Evolutionary conservation across 371 early-diverging fungal genomes (phyloP).

Genomic region (Thermomucor indicae-seudaticae): DNA sequence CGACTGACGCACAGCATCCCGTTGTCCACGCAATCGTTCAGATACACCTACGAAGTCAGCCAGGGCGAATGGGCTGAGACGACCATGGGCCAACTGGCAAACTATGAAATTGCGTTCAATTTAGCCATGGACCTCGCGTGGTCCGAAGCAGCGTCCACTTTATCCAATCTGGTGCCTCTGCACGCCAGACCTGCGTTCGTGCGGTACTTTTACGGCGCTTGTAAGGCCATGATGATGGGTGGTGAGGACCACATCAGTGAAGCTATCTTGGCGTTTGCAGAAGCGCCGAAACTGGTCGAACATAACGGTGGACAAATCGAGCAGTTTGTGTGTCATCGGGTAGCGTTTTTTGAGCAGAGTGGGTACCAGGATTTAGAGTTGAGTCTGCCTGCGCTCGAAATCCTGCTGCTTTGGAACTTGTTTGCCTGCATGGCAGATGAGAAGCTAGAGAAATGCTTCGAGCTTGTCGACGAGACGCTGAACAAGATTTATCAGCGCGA

Average conservation of each 20-base stretch:
- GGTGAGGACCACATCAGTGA: conserved; percentile 49
- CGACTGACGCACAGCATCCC: conserved; percentile 45
- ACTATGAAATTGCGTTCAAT: conserved; percentile 59
- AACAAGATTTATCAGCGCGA: conserved; percentile 40
- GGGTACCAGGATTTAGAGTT: conserved; percentile 55
- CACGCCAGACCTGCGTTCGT: conserved; percentile 54
- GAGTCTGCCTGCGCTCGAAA: conserved; percentile 52
- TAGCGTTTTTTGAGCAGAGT: conserved; percentile 49
- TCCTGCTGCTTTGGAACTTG: conserved; percentile 54
- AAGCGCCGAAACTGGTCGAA: conserved; percentile 39
- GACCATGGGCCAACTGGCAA: conserved; percentile 43
- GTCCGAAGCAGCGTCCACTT: conserved; percentile 40
- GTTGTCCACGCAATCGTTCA: conserved; percentile 46
- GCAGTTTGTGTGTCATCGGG: conserved; percentile 46
- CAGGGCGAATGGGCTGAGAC: conserved; percentile 45
- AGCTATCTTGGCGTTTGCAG: conserved; percentile 46
- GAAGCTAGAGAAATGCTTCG: conserved; percentile 30
- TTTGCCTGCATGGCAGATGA: conserved; percentile 50
- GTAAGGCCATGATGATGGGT: conserved; percentile 49
- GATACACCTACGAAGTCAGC: conserved; percentile 40
- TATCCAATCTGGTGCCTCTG: conserved; percentile 39
- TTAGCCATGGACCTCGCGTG: conserved; percentile 53
- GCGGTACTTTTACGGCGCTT: conserved; percentile 56
- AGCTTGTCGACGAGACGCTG: conserved; percentile 38
- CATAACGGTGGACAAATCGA: conserved; percentile 54